A percentile compares a stretch with the other conserved stretches of the same genome.
phyloP scores from a whole-genome alignment of 1,284 basidiomycete species.

The Malassezia cuniculi region DNA sequence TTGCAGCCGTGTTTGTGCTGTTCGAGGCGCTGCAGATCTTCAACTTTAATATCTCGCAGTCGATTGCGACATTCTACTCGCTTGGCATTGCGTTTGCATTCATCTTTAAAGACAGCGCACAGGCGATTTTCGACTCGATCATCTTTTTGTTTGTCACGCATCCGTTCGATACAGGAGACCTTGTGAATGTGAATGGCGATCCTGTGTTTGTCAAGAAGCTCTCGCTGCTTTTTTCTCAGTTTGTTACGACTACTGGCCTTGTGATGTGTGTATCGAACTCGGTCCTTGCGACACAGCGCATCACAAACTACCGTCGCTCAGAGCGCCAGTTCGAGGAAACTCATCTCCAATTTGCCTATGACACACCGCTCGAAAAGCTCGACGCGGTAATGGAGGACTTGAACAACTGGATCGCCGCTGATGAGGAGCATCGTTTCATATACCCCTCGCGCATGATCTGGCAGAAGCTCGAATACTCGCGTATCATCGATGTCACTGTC shows the following conservation, averaged over 20 bases:
- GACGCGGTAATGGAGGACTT: constrained; percentile 39
- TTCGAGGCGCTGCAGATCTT: constrained; percentile 41
- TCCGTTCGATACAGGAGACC: constrained; percentile 39
- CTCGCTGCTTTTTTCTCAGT: constrained; percentile 33
- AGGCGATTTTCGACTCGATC: constrained; percentile 42
- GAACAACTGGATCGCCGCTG: constrained; percentile 41
- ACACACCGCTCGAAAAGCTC: constrained; percentile 35
- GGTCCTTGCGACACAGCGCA: constrained; percentile 25
- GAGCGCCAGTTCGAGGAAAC: constrained; percentile 38
- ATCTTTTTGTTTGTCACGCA: constrained; percentile 42
- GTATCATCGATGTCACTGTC: constrained; percentile 31
- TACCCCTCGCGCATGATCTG: constrained; percentile 35
- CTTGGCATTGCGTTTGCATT: constrained; percentile 40
- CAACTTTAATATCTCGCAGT: constrained; percentile 34
- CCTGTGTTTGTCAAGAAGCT: constrained; percentile 36
- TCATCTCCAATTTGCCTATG: constrained; percentile 32
- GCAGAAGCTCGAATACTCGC: constrained; percentile 36
- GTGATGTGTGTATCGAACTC: constrained; percentile 38
- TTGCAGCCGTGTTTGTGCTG: constrained; percentile 28
- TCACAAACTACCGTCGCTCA: constrained; percentile 35
- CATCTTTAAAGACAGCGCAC: constrained; percentile 40
- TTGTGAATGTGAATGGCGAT: constrained; percentile 23
- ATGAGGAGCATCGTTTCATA: constrained; percentile 37
- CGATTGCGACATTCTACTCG: constrained; percentile 38
- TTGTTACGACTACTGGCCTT: constrained; percentile 32